phyloP scores from a whole-genome alignment of 441 rosid genomes.

The Biscutella laevigata region DNA sequence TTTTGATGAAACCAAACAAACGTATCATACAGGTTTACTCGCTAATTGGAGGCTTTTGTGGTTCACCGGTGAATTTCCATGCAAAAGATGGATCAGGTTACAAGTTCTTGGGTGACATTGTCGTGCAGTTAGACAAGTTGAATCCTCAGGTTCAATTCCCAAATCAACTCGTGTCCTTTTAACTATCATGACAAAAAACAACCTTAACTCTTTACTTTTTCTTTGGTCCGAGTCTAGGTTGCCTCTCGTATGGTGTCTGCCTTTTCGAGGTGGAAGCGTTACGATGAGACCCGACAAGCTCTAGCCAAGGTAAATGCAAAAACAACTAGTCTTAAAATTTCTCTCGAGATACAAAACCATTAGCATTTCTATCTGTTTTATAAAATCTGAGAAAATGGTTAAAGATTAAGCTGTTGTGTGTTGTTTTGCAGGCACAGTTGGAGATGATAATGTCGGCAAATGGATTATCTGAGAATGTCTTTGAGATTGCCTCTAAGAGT shows the following conservation, averaged over 20 bases:
- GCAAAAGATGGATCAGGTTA: conserved; percentile 95
- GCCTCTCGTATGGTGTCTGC: conserved; percentile 92
- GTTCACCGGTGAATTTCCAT: conserved; percentile 87
- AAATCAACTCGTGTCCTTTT: not conserved
- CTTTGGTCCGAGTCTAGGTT: conserved; percentile 38
- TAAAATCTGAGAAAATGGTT: not conserved
- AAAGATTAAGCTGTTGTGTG: not conserved
- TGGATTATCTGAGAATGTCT: conserved; percentile 89
- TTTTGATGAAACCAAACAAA: not conserved
- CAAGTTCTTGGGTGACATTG: conserved; percentile 84
- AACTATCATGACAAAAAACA: not conserved
- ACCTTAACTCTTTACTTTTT: not conserved
- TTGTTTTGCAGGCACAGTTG: conserved; percentile 62
- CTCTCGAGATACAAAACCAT: too few relatives aligned
- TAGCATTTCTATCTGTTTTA: too few relatives aligned
- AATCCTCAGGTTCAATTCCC: conserved; percentile 68
- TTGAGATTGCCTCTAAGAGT: conserved; percentile 89
- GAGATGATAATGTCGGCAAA: conserved; percentile 83
- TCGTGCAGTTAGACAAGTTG: conserved; percentile 75
- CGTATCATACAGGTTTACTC: conserved; percentile 53
- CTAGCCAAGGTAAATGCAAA: conserved; percentile 58
- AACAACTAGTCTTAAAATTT: too few relatives aligned
- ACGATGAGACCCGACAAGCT: conserved; percentile 66
- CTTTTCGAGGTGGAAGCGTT: conserved; percentile 95
- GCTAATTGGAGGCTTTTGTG: conserved; percentile 77